Evolutionary conservation across 495 filamentous ascomycete genomes (phyloP), one percentile per base, ranked within the genome.

Genomic region (Geoglossum glabrum): DNA sequence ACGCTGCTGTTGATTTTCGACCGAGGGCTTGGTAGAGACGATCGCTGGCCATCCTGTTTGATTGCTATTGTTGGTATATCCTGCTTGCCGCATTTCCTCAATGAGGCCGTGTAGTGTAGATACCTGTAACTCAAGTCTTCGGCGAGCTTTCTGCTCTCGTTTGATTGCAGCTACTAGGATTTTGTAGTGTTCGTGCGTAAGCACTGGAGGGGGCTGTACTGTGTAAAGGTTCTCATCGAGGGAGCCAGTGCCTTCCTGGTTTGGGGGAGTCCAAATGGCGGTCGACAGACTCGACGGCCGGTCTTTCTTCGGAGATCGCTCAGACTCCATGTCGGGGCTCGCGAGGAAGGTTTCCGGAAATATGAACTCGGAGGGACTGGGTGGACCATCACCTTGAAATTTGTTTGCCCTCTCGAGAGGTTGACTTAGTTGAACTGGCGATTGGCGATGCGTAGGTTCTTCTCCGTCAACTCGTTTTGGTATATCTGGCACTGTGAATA

Each of bases 91-190:
- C 49, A 52, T 52, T 17, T 52, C 23, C 17, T 52, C 49, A 19
- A 52, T n/a, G 15, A 52, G 17, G 49, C 49, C 19, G 11, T 69
- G 69, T 0, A 79, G 65, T 57, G 67, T 71, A 54, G 66, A 71
- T 23, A 79, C 76, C 54, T 74, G 66, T 0, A 66, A 66, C 61
- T 79, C 76, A n/a, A 79, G 69, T 5, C 67, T 67, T 21, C 69
- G 71, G 1, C 76, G 72, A 9, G 73, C 72, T 4, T 71, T 67
- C 55, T 73, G 72, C 61, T 79, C 76, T 19, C 65, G 59, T 26
- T 75, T 72, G 19, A 79, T 71, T 47, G 76, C 66, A n/a, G 70
- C 63, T 27, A 68, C 62, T 9, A 75, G 64, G 3, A 62, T 59
- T 0, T 65, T 67, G 54, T 71, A 69, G 45, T 74, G 65, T 19